Conservation (phyloP, 2,329 filamentous ascomycete species). For the Pyrenophora seminiperda region DNA sequence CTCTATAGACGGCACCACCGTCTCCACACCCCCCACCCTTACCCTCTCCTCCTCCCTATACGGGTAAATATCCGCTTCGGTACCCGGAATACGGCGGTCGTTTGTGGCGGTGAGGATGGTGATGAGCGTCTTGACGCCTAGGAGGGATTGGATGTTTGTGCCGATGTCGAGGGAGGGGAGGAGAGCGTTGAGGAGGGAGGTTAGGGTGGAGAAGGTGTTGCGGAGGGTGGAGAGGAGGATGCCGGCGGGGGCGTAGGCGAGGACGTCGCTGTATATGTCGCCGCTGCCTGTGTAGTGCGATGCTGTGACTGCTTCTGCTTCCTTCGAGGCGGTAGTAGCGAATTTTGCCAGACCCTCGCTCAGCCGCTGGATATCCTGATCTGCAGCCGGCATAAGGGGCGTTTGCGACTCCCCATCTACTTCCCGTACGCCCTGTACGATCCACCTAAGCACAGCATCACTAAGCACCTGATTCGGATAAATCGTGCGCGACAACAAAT, state of each 20-base stretch:
- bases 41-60: slow-evolving; percentile 27
- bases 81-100: slow-evolving; percentile 41
- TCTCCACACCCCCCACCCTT: slow-evolving; percentile 5
- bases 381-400: slow-evolving; percentile 27
- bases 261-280: slow-evolving; percentile 40
- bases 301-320: not conserved
- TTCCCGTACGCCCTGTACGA: slow-evolving; percentile 34
- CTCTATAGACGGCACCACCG: slow-evolving; percentile 17
- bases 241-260: slow-evolving; percentile 39
- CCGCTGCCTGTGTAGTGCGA: slow-evolving; percentile 33
- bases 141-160: slow-evolving; percentile 32
- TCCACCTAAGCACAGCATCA: slow-evolving; percentile 40
- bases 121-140: slow-evolving; percentile 38
- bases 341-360: slow-evolving; percentile 20
- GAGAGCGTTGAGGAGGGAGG: slow-evolving; percentile 22
- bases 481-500: slow-evolving; percentile 34
- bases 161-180: slow-evolving; percentile 32
- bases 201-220: slow-evolving; percentile 8
- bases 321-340: not conserved
- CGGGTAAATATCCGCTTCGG: slow-evolving; percentile 31
- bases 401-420: slow-evolving; percentile 10
- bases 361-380: slow-evolving; percentile 19
- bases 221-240: slow-evolving; percentile 19
- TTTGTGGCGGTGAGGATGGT: slow-evolving; percentile 37
- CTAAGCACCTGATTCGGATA: slow-evolving; percentile 43